Percentiles rank a stretch among this genome's conserved stretches.
Conservation (phyloP, 257 asterid species). For the Primulina eburnea region DNA sequence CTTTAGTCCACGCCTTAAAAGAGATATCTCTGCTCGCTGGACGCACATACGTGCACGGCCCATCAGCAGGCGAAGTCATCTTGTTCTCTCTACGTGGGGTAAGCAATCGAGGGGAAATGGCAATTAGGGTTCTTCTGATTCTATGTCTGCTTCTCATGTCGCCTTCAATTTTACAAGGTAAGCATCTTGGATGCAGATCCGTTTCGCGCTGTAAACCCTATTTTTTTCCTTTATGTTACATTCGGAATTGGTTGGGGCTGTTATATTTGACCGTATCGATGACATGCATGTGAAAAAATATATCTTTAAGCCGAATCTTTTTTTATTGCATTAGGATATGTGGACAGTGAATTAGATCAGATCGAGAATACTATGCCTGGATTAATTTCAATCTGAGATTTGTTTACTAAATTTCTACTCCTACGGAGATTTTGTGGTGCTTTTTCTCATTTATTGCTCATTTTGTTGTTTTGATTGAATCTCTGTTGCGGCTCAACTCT, state of each 20-base stretch:
- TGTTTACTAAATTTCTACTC: background rate
- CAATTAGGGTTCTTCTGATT: constrained; percentile 62
- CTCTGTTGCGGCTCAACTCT: constrained; percentile 17
- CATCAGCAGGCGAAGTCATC: constrained; percentile 7
- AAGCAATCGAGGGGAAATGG: constrained; percentile 33
- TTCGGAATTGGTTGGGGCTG: background rate
- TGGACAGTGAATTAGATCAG: constrained; percentile 16
- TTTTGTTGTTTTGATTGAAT: constrained; percentile 11
- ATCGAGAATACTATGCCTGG: constrained; percentile 14
- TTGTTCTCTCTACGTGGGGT: constrained; percentile 15
- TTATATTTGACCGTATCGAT: constrained; percentile 10
- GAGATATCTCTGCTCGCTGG: no score
- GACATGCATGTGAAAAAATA: constrained; percentile 19
- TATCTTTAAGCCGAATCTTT: constrained; percentile 14
- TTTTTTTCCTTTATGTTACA: background rate
- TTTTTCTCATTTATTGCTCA: background rate
- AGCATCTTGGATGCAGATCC: constrained; percentile 35
- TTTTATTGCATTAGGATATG: constrained; percentile 11
- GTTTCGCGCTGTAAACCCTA: background rate
- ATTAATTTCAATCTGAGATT: constrained; percentile 4
- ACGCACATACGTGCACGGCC: constrained; percentile 20
- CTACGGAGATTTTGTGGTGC: background rate
- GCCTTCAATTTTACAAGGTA: constrained; percentile 70
- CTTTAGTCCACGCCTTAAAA: constrained; percentile 28
- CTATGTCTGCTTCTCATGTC: constrained; percentile 67